Conservation (phyloP, 768 basidiomycete species). For the Hydnomerulius pinastri region DNA sequence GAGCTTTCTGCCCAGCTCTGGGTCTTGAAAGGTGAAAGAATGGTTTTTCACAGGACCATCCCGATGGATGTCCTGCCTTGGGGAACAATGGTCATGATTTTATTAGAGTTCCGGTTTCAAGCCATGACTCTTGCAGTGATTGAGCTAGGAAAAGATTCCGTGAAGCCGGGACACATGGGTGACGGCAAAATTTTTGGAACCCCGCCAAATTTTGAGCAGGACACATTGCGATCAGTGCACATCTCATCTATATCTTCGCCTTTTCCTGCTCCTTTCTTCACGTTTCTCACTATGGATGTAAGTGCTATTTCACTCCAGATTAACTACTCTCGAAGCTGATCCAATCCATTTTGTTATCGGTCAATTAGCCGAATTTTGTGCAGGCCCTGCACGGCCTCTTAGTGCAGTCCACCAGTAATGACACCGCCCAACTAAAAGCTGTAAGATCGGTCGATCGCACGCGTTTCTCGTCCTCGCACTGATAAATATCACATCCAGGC, state of each 20-base stretch:
- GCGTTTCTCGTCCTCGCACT: constrained; percentile 19
- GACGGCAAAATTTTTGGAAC: constrained; percentile 41
- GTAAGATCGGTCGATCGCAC: constrained; percentile 52
- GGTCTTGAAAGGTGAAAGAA: not conserved
- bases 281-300: constrained; percentile 32
- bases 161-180: not conserved
- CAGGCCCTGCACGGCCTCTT: constrained; percentile 85
- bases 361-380: constrained; percentile 63
- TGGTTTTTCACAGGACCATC: not conserved
- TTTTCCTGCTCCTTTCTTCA: constrained; percentile 27
- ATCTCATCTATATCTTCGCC: constrained; percentile 31
- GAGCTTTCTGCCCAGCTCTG: no score
- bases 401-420: constrained; percentile 75
- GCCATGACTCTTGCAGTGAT: not conserved
- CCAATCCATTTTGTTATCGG: constrained; percentile 3
- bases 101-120: not conserved
- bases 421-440: constrained; percentile 86
- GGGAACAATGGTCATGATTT: not conserved
- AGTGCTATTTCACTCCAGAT: constrained; percentile 12
- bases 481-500: constrained; percentile 53
- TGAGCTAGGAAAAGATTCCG: not conserved
- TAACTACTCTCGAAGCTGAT: not conserved
- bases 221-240: constrained; percentile 19
- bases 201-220: constrained; percentile 56
- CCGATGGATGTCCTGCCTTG: not conserved